Conservation (phyloP, 257 asterid genomes). For the Haberlea rhodopensis region DNA sequence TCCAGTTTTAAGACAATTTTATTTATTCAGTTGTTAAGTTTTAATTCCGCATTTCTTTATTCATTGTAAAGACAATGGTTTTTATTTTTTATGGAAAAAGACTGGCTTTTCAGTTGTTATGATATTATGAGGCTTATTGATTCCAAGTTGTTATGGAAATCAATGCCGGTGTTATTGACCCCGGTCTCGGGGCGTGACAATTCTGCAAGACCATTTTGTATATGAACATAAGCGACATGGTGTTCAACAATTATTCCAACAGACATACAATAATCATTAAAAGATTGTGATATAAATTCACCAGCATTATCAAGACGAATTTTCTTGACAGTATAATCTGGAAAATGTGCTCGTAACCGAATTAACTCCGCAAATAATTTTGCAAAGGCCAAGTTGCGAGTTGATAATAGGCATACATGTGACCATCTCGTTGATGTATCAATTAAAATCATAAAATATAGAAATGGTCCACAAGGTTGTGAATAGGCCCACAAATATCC, state of each 20-base stretch:
- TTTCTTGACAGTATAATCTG: background rate
- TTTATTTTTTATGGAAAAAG: too few species aligned
- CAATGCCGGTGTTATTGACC: too few species aligned
- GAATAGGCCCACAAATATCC: too few species aligned
- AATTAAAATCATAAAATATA: constrained; percentile 6
- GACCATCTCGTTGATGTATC: background rate
- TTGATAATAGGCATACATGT: constrained; percentile 10
- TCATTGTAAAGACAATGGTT: too few species aligned
- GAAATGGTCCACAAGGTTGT: too few species aligned
- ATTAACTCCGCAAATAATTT: constrained; percentile 1
- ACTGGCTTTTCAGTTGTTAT: too few species aligned
- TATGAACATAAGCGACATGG: background rate
- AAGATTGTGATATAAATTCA: constrained; percentile 11
- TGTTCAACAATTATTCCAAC: background rate
- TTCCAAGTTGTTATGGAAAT: too few species aligned
- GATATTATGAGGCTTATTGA: too few species aligned
- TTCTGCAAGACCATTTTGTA: constrained; percentile 6
- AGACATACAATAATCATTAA: constrained; percentile 9
- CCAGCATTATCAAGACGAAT: constrained; percentile 14
- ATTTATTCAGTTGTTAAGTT: too few species aligned
- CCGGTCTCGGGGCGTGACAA: too few species aligned
- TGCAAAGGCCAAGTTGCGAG: background rate
- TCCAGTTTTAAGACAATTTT: too few species aligned
- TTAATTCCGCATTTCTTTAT: too few species aligned
- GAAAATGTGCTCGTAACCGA: background rate